phyloP scores from a whole-genome alignment of 2,329 filamentous ascomycete genomes.

The Aspergillus thermomutatus region DNA sequence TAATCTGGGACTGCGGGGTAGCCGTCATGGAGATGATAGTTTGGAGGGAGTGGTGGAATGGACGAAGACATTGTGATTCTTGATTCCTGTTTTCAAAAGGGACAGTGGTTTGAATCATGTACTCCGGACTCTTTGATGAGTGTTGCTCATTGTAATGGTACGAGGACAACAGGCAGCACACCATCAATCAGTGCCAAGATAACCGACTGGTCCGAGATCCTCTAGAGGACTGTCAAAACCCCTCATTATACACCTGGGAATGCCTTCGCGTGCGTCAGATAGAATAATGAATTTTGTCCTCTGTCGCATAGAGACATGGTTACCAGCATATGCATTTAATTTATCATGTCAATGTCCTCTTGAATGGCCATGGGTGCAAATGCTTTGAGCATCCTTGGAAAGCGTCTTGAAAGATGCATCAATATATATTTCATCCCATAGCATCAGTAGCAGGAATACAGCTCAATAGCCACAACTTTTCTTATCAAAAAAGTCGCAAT shows the following conservation, averaged over 20 bases:
- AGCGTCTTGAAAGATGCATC: background rate
- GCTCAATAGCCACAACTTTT: too few relatives aligned
- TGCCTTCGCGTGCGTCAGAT: background rate
- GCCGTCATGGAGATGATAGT: conserved; percentile 36
- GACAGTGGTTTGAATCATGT: background rate
- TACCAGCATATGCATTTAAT: background rate
- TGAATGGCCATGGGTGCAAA: too few relatives aligned
- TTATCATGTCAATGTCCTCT: background rate
- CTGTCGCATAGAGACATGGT: background rate
- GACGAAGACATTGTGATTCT: background rate
- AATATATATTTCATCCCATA: background rate
- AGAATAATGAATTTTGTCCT: background rate
- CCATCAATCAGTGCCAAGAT: background rate
- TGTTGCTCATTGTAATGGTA: background rate
- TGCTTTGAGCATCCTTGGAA: background rate
- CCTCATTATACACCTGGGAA: too few relatives aligned
- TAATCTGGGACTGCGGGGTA: conserved; percentile 26
- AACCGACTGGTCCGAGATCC: too few relatives aligned
- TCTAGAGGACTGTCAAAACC: too few relatives aligned
- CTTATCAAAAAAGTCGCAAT: too few relatives aligned
- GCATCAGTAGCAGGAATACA: background rate
- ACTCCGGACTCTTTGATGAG: background rate
- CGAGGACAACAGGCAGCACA: background rate
- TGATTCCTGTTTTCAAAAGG: background rate
- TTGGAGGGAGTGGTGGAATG: conserved; percentile 21